Conservation (phyloP, 208 protist genomes). For the Porcisia deanei region DNA sequence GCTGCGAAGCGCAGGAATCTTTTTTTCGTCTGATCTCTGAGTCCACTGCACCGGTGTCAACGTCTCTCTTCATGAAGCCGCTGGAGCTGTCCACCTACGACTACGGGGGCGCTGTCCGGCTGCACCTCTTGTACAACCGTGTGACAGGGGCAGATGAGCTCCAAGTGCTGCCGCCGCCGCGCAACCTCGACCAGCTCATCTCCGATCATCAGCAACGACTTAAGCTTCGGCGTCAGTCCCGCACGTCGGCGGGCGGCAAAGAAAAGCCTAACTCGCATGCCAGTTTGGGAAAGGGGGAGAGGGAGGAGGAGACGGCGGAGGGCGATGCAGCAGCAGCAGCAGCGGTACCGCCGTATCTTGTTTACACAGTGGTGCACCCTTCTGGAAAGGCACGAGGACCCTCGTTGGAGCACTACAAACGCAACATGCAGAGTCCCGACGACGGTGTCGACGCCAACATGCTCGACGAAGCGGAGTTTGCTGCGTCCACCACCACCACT, state of each 20-base stretch:
- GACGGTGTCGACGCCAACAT: conserved; percentile 8
- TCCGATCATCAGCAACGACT: conserved; percentile 30
- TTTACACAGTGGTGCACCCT: conserved; percentile 37
- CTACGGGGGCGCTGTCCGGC: conserved; percentile 44
- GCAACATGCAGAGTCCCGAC: conserved; percentile 19
- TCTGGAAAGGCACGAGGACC: conserved; percentile 30
- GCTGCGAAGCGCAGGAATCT: conserved; percentile 27
- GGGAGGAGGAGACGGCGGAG: neutral
- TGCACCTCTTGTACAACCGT: conserved; percentile 33
- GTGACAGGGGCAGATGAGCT: conserved; percentile 25
- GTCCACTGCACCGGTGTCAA: conserved; percentile 41
- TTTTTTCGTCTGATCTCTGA: conserved; percentile 40
- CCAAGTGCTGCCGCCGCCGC: conserved; percentile 43
- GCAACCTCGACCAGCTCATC: conserved; percentile 30
- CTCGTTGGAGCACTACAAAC: conserved; percentile 31
- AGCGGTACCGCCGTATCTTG: conserved; percentile 15
- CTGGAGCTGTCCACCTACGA: conserved; percentile 41
- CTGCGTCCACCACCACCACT: neutral
- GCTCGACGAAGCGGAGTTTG: conserved; percentile 4
- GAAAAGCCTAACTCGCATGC: neutral
- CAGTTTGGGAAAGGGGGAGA: neutral
- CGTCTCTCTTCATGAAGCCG: conserved; percentile 48
- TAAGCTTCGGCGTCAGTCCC: conserved; percentile 10
- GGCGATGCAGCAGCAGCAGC: neutral
- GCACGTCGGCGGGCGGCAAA: neutral